phyloP scores from a whole-genome alignment of 495 filamentous ascomycete species.

The Hyphodiscus hymeniophilus region DNA sequence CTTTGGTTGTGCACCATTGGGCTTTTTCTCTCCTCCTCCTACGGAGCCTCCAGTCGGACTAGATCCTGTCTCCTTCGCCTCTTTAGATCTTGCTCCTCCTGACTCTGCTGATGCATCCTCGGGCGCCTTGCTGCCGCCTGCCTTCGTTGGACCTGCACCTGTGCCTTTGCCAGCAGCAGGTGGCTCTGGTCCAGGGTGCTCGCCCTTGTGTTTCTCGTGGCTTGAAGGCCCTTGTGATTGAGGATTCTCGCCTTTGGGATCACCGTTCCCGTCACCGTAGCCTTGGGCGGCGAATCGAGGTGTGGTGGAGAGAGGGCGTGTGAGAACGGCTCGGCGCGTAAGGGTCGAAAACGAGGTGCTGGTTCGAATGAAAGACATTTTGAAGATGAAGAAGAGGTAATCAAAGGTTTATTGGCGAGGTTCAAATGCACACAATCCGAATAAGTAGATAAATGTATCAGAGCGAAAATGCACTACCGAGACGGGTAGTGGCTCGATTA shows the following conservation, averaged over 20 bases:
- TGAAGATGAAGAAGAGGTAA: background rate
- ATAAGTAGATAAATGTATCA: too few relatives aligned
- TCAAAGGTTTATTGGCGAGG: background rate
- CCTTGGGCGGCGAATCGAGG: slow-evolving; percentile 18
- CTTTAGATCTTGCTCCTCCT: slow-evolving; percentile 37
- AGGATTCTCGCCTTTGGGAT: slow-evolving; percentile 25
- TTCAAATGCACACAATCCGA: too few relatives aligned
- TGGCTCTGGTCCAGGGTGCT: slow-evolving; percentile 28
- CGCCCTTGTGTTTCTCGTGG: slow-evolving; percentile 21
- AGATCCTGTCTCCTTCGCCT: slow-evolving; percentile 29
- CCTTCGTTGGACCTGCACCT: slow-evolving; percentile 21
- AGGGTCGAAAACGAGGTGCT: background rate
- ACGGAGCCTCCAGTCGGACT: slow-evolving; percentile 17
- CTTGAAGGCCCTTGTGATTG: slow-evolving; percentile 23
- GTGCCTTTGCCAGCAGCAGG: slow-evolving; percentile 26
- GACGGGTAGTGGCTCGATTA: too few relatives aligned
- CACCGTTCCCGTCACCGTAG: slow-evolving; percentile 30
- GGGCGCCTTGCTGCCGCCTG: slow-evolving; percentile 23
- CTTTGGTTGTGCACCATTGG: slow-evolving; percentile 29
- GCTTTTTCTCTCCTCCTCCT: slow-evolving; percentile 29
- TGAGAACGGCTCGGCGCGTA: background rate
- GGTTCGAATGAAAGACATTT: background rate
- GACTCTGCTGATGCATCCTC: slow-evolving; percentile 34
- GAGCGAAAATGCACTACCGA: too few relatives aligned
- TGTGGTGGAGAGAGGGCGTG: background rate